Percentiles rank a stretch among this genome's conserved stretches.
Conservation (phyloP, 129 eudicot species). For the Deinandra increscens region DNA sequence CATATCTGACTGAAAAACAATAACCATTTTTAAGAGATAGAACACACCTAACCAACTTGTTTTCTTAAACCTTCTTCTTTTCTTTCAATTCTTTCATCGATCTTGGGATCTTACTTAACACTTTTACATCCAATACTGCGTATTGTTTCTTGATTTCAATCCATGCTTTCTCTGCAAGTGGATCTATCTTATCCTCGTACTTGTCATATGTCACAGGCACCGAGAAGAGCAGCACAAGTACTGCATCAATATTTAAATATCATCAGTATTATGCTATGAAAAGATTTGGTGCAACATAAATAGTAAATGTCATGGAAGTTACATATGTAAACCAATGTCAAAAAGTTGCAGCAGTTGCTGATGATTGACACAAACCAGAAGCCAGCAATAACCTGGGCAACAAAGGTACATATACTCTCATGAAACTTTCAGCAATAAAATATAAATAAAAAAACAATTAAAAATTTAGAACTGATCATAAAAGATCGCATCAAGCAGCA, state of each 20-base stretch:
- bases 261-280: neutral
- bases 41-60: slow-evolving; percentile 30
- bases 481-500: neutral
- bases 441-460: neutral
- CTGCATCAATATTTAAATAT: slow-evolving; percentile 35
- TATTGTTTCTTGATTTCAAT: slow-evolving; percentile 88
- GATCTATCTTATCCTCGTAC: slow-evolving; percentile 82
- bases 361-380: slow-evolving; percentile 77
- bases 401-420: neutral
- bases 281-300: neutral
- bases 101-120: slow-evolving; percentile 80
- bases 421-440: neutral
- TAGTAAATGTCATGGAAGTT: slow-evolving; percentile 20
- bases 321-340: slow-evolving; percentile 82
- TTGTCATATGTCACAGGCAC: slow-evolving; percentile 81
- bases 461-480: neutral
- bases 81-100: slow-evolving; percentile 60
- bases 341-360: slow-evolving; percentile 72
- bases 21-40: slow-evolving; percentile 20
- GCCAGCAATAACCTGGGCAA: slow-evolving; percentile 73
- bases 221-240: slow-evolving; percentile 53
- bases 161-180: slow-evolving; percentile 73
- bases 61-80: slow-evolving; percentile 49
- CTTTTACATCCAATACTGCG: slow-evolving; percentile 77
- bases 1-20: slow-evolving; percentile 24